Evolutionary conservation across 805 yeast genomes (phyloP).

Genomic region (Candida tibetensis): DNA sequence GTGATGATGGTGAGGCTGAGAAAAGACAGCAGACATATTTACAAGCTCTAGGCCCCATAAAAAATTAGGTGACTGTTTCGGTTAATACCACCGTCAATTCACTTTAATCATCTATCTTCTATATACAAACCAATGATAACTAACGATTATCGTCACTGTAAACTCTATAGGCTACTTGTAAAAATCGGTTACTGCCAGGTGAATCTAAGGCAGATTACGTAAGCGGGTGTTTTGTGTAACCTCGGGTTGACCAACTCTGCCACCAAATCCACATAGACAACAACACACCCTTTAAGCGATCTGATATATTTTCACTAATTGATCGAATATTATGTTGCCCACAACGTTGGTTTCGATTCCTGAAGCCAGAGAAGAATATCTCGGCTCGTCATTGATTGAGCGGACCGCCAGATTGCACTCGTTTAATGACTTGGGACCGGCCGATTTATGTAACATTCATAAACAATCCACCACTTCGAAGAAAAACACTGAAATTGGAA

Average conservation of each 20-base stretch:
- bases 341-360: slow-evolving; percentile 63
- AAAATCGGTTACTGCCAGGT: no score
- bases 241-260: background rate
- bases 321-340: slow-evolving; percentile 28
- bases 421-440: slow-evolving; percentile 70
- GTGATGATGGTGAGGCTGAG: background rate
- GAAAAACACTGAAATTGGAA: slow-evolving; percentile 54
- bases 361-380: slow-evolving; percentile 54
- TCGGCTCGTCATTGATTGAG: slow-evolving; percentile 60
- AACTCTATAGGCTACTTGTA: no score
- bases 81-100: no score
- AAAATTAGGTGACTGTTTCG: no score
- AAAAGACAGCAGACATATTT: no score
- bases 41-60: no score
- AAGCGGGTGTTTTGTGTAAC: slow-evolving; percentile 1
- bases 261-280: slow-evolving; percentile 2
- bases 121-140: no score
- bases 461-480: slow-evolving; percentile 41
- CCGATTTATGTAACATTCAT: slow-evolving; percentile 55
- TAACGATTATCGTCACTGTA: no score
- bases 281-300: no score
- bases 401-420: slow-evolving; percentile 58
- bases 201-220: no score
- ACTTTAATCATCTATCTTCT: no score
- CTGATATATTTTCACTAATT: no score